Evolutionary conservation across 345 rosid species (phyloP).

Genomic region (Camelina sativa): DNA sequence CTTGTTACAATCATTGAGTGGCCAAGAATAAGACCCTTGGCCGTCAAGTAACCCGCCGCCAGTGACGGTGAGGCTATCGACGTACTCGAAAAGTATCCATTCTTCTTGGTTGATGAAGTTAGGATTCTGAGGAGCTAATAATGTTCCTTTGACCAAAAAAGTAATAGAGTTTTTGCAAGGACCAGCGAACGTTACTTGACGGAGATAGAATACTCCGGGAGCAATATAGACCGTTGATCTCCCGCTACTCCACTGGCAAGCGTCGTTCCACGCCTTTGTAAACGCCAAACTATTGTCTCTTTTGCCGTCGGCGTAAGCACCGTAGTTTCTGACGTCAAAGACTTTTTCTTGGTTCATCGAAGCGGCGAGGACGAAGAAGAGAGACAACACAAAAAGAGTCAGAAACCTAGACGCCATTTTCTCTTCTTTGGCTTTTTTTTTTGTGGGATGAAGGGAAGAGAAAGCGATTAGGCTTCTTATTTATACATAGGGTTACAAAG

Average conservation of each 20-base stretch:
- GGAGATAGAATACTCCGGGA: slow-evolving; percentile 39
- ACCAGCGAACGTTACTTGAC: slow-evolving; percentile 37
- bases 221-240: slow-evolving; percentile 38
- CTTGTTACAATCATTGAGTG: slow-evolving; percentile 36
- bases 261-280: slow-evolving; percentile 37
- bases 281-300: slow-evolving; percentile 31
- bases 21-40: slow-evolving; percentile 44
- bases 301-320: slow-evolving; percentile 40
- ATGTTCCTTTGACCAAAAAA: slow-evolving; percentile 29
- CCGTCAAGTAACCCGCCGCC: slow-evolving; percentile 45
- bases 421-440: neutral
- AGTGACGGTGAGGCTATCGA: slow-evolving; percentile 34
- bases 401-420: slow-evolving; percentile 37
- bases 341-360: neutral
- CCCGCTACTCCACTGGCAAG: slow-evolving; percentile 36
- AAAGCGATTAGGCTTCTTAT: slow-evolving; percentile 39
- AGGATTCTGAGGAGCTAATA: slow-evolving; percentile 34
- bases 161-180: slow-evolving; percentile 33
- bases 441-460: neutral
- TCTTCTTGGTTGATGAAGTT: neutral
- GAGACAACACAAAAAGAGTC: neutral
- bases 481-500: slow-evolving; percentile 3
- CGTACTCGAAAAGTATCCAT: slow-evolving; percentile 36
- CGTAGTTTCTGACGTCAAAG: slow-evolving; percentile 44
- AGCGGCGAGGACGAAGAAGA: slow-evolving; percentile 34